These are phyloP conservation scores for Castanea sativa DNA, from an alignment of 306 rosid genomes.

Conservation along the genomic window DNA sequence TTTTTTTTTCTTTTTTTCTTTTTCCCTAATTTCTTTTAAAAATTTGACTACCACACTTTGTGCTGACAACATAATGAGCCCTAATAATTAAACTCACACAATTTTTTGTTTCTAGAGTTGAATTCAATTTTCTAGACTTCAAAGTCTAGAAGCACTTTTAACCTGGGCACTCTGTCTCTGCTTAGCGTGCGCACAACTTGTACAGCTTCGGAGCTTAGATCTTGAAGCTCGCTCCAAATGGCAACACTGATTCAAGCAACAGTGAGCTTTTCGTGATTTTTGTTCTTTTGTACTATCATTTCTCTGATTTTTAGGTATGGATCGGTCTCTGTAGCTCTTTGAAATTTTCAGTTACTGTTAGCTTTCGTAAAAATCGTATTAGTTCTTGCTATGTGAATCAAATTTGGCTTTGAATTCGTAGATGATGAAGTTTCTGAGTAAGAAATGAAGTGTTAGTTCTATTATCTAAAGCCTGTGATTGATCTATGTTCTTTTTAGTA, in stretches of 20 bases:
- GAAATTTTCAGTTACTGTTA: too few relatives aligned
- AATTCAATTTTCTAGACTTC: not conserved
- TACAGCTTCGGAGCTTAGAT: too few relatives aligned
- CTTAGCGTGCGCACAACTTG: constrained; percentile 40
- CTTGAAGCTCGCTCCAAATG: too few relatives aligned
- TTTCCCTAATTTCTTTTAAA: too few relatives aligned
- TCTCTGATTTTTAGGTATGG: constrained; percentile 30
- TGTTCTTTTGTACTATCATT: not conserved
- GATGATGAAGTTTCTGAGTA: not conserved
- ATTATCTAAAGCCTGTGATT: not conserved
- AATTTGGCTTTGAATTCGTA: not conserved
- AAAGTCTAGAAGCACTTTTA: constrained; percentile 27
- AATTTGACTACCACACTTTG: too few relatives aligned
- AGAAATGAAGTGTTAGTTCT: not conserved
- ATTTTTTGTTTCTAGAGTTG: too few relatives aligned
- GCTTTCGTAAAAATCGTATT: too few relatives aligned
- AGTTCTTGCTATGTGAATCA: not conserved
- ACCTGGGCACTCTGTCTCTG: constrained; percentile 43
- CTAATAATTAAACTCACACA: too few relatives aligned
- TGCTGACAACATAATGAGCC: too few relatives aligned
- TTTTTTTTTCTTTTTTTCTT: too few relatives aligned
- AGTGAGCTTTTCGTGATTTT: too few relatives aligned
- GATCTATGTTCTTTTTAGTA: not conserved
- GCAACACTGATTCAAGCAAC: too few relatives aligned
- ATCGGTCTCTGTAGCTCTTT: constrained; percentile 19